phyloP scores from a whole-genome alignment of 768 basidiomycete species.

The Boletus barrowsii region DNA sequence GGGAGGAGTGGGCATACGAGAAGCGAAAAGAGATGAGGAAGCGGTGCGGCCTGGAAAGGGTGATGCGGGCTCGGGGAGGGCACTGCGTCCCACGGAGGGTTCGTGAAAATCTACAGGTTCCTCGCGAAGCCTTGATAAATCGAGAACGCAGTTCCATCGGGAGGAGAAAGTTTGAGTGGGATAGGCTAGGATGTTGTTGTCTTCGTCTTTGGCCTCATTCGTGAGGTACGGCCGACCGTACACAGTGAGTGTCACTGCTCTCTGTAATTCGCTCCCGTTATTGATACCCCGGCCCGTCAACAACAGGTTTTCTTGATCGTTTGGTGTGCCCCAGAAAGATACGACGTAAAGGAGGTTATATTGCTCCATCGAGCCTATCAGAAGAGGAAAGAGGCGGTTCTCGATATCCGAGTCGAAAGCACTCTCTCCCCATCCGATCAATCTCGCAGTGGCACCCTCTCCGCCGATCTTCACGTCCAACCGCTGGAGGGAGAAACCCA shows the following conservation, averaged over 20 bases:
- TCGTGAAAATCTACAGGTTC: slow-evolving; percentile 18
- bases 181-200: slow-evolving; percentile 36
- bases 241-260: slow-evolving; percentile 78
- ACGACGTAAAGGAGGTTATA: slow-evolving; percentile 89
- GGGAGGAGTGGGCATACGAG: slow-evolving; percentile 20
- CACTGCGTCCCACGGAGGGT: slow-evolving; percentile 30
- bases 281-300: slow-evolving; percentile 33
- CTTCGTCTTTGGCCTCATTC: slow-evolving; percentile 17
- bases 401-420: slow-evolving; percentile 33
- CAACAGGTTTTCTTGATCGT: slow-evolving; percentile 44
- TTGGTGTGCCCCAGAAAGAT: slow-evolving; percentile 68
- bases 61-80: slow-evolving; percentile 72
- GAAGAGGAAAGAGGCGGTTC: slow-evolving; percentile 63
- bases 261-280: slow-evolving; percentile 50
- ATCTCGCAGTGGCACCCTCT: slow-evolving; percentile 48
- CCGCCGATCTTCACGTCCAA: slow-evolving; percentile 78
- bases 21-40: slow-evolving; percentile 24
- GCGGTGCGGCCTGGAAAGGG: slow-evolving; percentile 59
- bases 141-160: slow-evolving; percentile 87
- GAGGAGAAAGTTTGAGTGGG: slow-evolving; percentile 79
- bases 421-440: slow-evolving; percentile 49
- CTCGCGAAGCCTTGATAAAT: slow-evolving; percentile 47
- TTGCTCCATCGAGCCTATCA: slow-evolving; percentile 70
- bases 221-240: slow-evolving; percentile 65
- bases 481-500: slow-evolving; percentile 73